Evolutionary conservation across 2,329 filamentous ascomycete species (phyloP).

Genomic region (Dryadomyces sulphureus): DNA sequence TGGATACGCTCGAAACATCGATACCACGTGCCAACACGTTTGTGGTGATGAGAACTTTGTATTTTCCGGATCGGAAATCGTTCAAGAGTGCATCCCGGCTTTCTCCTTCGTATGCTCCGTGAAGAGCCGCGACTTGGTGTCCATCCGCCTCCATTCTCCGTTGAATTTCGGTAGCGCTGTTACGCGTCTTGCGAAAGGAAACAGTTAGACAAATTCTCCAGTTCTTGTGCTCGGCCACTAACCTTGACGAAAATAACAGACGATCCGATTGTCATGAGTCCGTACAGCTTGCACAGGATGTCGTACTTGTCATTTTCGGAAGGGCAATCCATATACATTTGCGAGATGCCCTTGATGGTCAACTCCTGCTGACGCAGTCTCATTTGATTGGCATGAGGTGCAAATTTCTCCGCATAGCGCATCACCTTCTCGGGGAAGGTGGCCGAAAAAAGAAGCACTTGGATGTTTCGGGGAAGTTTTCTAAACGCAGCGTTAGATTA

Average conservation of each 20-base stretch:
- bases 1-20: slow-evolving; percentile 78
- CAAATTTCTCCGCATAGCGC: slow-evolving; percentile 69
- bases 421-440: slow-evolving; percentile 82
- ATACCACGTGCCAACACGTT: slow-evolving; percentile 95
- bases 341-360: slow-evolving; percentile 92
- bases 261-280: slow-evolving; percentile 88
- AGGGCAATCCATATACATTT: slow-evolving; percentile 92
- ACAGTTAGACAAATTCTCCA: neutral
- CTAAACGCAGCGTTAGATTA: slow-evolving; percentile 26
- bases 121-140: slow-evolving; percentile 81
- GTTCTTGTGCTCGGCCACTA: slow-evolving; percentile 15
- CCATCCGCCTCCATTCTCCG: slow-evolving; percentile 75
- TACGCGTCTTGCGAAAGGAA: slow-evolving; percentile 47
- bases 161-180: slow-evolving; percentile 75
- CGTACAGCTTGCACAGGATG: slow-evolving; percentile 82
- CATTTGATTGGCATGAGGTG: slow-evolving; percentile 73
- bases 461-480: slow-evolving; percentile 57
- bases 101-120: slow-evolving; percentile 71
- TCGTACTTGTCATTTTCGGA: slow-evolving; percentile 73
- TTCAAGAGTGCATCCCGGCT: slow-evolving; percentile 76
- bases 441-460: slow-evolving; percentile 89
- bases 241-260: slow-evolving; percentile 97
- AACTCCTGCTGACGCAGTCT: slow-evolving; percentile 81
- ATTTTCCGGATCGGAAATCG: slow-evolving; percentile 70
- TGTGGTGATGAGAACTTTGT: slow-evolving; percentile 95